Evolutionary conservation across 106 monocot genomes (phyloP).

Genomic region (Gastrodia elata): DNA sequence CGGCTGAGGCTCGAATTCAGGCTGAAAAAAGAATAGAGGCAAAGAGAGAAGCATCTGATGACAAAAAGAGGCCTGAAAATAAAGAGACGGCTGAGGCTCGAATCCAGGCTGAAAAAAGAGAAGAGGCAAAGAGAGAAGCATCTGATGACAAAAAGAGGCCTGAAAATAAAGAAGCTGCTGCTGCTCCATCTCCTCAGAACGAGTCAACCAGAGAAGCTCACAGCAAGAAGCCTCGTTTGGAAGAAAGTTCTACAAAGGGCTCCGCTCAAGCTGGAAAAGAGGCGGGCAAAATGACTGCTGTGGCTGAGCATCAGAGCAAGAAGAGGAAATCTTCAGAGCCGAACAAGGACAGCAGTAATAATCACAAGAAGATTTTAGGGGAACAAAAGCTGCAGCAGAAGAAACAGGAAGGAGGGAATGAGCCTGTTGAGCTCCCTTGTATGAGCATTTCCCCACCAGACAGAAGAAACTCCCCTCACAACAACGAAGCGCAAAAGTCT

Average conservation of each 20-base stretch:
- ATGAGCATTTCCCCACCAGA: constrained; percentile 51
- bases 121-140: neutral
- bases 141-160: neutral
- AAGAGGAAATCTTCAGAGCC: constrained; percentile 10
- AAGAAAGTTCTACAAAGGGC: constrained; percentile 9
- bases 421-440: constrained; percentile 13
- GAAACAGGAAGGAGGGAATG: neutral
- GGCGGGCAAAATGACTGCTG: neutral
- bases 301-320: neutral
- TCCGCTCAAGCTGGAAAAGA: neutral
- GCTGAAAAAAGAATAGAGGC: too few species aligned
- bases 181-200: neutral
- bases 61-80: neutral
- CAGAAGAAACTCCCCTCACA: neutral
- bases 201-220: constrained; percentile 6
- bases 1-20: neutral
- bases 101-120: neutral
- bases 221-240: constrained; percentile 4
- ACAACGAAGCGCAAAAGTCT: neutral
- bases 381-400: neutral
- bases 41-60: too few species aligned
- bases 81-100: neutral
- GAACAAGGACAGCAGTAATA: neutral
- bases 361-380: neutral
- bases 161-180: neutral